Conservation (phyloP, 176 grass and related monocot genomes). For the Oryza longistaminata region DNA sequence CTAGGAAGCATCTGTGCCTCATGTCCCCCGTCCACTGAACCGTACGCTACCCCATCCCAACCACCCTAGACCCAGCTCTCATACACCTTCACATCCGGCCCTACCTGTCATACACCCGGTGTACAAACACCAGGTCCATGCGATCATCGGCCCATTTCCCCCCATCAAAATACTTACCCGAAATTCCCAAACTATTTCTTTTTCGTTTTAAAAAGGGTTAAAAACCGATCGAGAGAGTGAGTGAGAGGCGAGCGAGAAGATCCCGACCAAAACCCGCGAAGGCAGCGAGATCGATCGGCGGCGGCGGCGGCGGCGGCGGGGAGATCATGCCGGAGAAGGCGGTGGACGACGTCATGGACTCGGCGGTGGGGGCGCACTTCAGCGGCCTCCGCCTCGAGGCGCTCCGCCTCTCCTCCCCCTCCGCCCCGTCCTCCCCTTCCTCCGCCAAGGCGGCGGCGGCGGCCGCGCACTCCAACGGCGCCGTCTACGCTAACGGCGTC, state of each 20-base stretch:
- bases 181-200: neutral
- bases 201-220: neutral
- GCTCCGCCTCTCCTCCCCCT: conserved; percentile 57
- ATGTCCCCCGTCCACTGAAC: conserved; percentile 2
- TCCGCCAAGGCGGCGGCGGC: conserved; percentile 41
- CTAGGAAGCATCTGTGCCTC: neutral
- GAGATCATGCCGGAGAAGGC: conserved; percentile 61
- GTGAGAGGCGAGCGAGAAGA: neutral
- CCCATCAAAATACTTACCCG: neutral
- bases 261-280: neutral
- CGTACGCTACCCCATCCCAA: neutral
- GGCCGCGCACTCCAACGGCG: conserved; percentile 23
- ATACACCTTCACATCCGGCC: neutral
- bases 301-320: neutral
- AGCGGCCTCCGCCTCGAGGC: conserved; percentile 83
- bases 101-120: neutral
- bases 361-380: conserved; percentile 85
- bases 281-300: conserved; percentile 5
- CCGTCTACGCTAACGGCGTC: conserved; percentile 25
- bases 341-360: conserved; percentile 82
- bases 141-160: neutral
- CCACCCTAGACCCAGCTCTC: neutral
- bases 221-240: neutral
- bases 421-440: conserved; percentile 71
- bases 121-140: neutral